Evolutionary conservation across 306 rosid species (phyloP).

Genomic region (Dryas octopetala): DNA sequence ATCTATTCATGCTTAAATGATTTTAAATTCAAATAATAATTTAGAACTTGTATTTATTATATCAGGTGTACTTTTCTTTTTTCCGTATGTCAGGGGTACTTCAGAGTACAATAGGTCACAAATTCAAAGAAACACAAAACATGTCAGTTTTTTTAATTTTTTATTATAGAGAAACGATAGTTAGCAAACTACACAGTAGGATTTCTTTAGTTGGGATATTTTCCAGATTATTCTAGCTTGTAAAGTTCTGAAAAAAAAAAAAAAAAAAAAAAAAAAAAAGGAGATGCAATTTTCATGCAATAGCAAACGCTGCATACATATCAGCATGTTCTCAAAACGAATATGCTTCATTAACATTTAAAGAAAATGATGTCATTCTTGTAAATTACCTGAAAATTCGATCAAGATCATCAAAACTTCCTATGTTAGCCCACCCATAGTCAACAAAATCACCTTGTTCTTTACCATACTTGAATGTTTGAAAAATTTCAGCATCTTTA

Average conservation of each 20-base stretch:
- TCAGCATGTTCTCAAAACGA: background rate
- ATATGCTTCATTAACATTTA: background rate
- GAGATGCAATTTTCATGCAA: background rate
- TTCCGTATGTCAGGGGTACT: background rate
- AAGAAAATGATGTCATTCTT: conserved; percentile 11
- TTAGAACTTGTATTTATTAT: no score
- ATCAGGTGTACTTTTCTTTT: background rate
- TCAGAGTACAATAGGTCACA: background rate
- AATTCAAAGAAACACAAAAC: background rate
- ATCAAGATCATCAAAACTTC: conserved; percentile 95
- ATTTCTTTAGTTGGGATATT: background rate
- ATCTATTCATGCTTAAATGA: conserved; percentile 1
- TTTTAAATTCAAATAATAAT: background rate
- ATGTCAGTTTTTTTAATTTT: background rate
- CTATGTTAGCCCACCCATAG: conserved; percentile 85
- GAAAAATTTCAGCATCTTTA: conserved; percentile 52
- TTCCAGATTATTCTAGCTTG: conserved; percentile 2
- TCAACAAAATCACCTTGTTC: conserved; percentile 82
- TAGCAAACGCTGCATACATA: background rate
- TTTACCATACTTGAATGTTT: conserved; percentile 52
- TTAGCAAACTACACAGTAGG: background rate
- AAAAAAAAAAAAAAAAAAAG: background rate
- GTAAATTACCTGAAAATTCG: conserved; percentile 75
- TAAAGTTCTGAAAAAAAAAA: background rate
- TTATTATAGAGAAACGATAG: background rate